A percentile compares a stretch with the other conserved stretches of the same genome.
Conservation (phyloP, 176 grass and related monocot species). For the Ananas comosus region DNA sequence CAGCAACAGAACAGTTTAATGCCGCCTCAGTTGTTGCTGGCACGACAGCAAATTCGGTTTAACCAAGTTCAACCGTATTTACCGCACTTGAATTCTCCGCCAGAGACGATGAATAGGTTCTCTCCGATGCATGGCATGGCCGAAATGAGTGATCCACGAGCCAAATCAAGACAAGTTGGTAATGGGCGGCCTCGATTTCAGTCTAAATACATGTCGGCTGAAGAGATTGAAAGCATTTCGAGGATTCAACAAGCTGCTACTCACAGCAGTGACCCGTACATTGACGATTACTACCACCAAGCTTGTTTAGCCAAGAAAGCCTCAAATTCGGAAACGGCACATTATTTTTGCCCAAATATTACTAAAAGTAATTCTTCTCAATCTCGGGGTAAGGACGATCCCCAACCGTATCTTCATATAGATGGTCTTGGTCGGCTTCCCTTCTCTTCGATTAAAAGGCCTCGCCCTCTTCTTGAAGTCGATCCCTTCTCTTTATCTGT, state of each 20-base stretch:
- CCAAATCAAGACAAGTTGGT: conserved; percentile 32
- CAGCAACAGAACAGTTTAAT: conserved; percentile 29
- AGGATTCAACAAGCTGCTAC: conserved; percentile 27
- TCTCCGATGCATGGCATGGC: conserved; percentile 29
- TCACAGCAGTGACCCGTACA: conserved; percentile 19
- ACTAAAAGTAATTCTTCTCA: conserved; percentile 48
- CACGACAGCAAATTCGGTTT: conserved; percentile 34
- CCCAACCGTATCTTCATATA: conserved; percentile 76
- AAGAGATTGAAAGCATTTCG: conserved; percentile 21
- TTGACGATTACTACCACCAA: conserved; percentile 30
- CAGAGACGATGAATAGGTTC: conserved; percentile 43
- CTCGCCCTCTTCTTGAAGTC: conserved; percentile 79
- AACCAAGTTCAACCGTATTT: conserved; percentile 29
- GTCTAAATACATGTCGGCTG: conserved; percentile 19
- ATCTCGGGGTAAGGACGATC: conserved; percentile 47
- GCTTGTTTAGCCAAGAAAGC: conserved; percentile 23
- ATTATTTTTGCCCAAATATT: conserved; percentile 53
- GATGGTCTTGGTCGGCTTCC: conserved; percentile 81
- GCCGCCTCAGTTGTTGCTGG: conserved; percentile 20
- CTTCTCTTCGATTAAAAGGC: conserved; percentile 75
- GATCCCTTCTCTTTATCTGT: conserved; percentile 34
- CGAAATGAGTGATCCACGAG: conserved; percentile 51
- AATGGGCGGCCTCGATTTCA: conserved; percentile 24
- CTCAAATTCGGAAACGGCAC: neutral
- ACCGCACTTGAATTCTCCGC: conserved; percentile 27